Evolutionary conservation across 2,329 filamentous ascomycete genomes (phyloP), one percentile per base, ranked within the genome.

Genomic region (Penicillium sumatraense): DNA sequence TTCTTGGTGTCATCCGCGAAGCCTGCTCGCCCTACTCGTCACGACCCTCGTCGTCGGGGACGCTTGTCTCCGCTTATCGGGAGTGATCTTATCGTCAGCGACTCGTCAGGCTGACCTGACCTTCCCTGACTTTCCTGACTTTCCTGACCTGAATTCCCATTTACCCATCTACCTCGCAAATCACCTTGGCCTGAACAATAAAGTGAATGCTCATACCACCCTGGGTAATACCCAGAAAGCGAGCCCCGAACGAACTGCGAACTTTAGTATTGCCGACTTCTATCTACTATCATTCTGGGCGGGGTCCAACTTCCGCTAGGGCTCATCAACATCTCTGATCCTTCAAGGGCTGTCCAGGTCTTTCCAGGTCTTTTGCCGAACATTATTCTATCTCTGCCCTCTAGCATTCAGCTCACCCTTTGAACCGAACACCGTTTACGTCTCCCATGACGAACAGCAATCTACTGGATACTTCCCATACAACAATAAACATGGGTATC

Each of bases 401-500:
- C 42, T 46, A 29, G 21, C 16, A 26, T 46, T 31, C 26, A 29
- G 41, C 16, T 16, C n/a, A 13, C 42, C 3, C 41, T 45, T 29
- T 29, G 26, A 45, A 46, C 42, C n/a, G 42, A 46, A 46, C 3
- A 9, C 24, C n/a, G 16, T 21, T 18, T 11, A 8, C 9, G 33
- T 21, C 5, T 46, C 26, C 42, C 27, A 46, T 46, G 42, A 46
- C 26, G 27, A 46, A 41, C 35, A 31, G n/a, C 26, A 26, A 27
- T 33, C 20, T 47, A 14, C 44, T 52, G 41, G 33, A 36, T 45
- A 20, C 33, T 51, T 51, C 51, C 35, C 55, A 33, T 38, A 56
- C 51, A 60, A 49, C 59, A 46, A 48, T 21, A 51, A 57, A 57
- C 55, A 96, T 96, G 92, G 92, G 92, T 64, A 87, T 97, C 66